These are phyloP conservation scores for Dactylellina drechsleri DNA, from an alignment of 2,329 filamentous ascomycete species.

Conservation along the genomic window DNA sequence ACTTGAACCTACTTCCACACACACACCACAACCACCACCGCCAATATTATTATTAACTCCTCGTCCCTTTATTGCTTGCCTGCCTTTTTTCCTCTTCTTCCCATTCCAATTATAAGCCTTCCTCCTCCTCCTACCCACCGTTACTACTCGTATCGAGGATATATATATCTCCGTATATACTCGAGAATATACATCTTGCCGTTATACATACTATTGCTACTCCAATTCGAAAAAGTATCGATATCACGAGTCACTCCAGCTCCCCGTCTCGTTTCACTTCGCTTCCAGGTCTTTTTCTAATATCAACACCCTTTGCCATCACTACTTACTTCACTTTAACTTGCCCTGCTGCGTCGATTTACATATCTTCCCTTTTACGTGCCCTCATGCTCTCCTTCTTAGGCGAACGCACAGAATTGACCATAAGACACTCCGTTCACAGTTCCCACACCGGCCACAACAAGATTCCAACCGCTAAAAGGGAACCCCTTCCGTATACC, in stretches of 20 bases:
- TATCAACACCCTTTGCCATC: too few species aligned
- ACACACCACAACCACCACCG: too few species aligned
- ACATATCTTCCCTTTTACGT: constrained; percentile 14
- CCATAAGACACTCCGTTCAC: constrained; percentile 47
- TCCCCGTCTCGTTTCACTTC: background rate
- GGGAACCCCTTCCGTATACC: background rate
- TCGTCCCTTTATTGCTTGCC: constrained; percentile 1
- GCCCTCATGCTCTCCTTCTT: constrained; percentile 49
- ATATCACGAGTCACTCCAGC: background rate
- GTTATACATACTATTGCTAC: background rate
- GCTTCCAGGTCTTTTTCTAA: background rate
- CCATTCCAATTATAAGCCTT: constrained; percentile 55
- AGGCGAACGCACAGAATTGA: constrained; percentile 54
- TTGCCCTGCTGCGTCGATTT: background rate
- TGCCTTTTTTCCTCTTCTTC: constrained; percentile 45
- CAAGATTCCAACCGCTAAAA: constrained; percentile 37
- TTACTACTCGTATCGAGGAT: constrained; percentile 23
- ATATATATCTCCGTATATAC: constrained; percentile 21
- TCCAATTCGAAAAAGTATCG: background rate
- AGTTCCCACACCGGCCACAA: constrained; percentile 53
- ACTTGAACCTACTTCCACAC: too few species aligned
- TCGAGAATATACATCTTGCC: constrained; percentile 28
- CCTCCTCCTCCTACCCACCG: constrained; percentile 50
- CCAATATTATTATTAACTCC: background rate
- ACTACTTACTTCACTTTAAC: background rate